Conservation (phyloP, 768 basidiomycete genomes). For the Termitomyces sp. region DNA sequence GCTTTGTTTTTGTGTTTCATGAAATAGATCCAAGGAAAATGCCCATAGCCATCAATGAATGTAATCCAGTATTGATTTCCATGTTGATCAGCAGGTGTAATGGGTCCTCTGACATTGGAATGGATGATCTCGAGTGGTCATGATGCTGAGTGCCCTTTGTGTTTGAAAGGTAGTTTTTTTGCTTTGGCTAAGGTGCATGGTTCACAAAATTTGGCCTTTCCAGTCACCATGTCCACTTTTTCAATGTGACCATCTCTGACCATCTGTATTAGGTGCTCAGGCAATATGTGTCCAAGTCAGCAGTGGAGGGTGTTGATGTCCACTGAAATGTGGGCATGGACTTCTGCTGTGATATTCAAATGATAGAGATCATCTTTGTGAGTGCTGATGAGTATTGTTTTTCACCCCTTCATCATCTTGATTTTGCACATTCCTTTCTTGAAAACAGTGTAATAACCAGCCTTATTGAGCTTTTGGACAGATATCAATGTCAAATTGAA, state of each 20-base stretch:
- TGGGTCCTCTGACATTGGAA: background rate
- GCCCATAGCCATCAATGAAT: background rate
- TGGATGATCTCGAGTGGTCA: background rate
- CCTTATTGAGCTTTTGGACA: background rate
- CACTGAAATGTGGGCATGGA: background rate
- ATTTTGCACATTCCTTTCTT: background rate
- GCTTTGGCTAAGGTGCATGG: background rate
- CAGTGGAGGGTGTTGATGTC: background rate
- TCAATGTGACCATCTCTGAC: background rate
- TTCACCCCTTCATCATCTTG: background rate
- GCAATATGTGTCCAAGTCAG: background rate
- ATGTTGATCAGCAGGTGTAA: background rate
- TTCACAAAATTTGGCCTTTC: background rate
- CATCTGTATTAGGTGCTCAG: background rate
- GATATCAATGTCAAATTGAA: background rate
- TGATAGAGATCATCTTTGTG: background rate
- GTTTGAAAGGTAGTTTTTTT: background rate
- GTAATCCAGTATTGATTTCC: background rate
- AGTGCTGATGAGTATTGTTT: background rate
- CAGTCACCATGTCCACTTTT: background rate
- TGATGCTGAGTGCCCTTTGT: background rate
- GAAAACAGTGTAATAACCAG: background rate
- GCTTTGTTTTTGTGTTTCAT: background rate
- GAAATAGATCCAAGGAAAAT: background rate
- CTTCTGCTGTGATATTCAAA: background rate